These are phyloP conservation scores for Yarrowia galli DNA, from an alignment of 1,139 yeast species.

Conservation along the genomic window DNA sequence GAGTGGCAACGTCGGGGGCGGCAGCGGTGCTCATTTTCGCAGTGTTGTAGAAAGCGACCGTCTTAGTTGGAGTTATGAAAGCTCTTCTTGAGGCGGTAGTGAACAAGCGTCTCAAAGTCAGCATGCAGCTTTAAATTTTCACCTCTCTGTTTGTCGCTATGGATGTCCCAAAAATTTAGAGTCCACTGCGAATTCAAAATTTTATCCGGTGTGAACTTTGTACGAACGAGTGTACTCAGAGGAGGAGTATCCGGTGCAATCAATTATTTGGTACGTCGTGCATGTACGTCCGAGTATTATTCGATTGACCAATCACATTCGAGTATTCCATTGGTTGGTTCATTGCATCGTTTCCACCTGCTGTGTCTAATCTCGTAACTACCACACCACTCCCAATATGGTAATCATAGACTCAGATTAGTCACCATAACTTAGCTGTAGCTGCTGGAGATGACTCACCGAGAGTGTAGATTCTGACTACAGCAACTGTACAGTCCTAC, in stretches of 20 bases:
- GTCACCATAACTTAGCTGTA: too few species aligned
- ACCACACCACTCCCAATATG: neutral
- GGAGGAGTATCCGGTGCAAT: too few species aligned
- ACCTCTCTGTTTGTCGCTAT: neutral
- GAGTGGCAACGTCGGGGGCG: conserved; percentile 22
- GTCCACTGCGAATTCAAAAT: neutral
- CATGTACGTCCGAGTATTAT: too few species aligned
- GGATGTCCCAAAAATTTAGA: conserved; percentile 11
- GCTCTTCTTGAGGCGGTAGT: conserved; percentile 21
- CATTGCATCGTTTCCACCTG: too few species aligned
- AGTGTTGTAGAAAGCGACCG: neutral
- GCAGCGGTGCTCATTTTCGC: conserved; percentile 28
- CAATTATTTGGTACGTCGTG: too few species aligned
- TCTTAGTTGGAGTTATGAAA: neutral
- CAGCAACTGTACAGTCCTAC: too few species aligned
- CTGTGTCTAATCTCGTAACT: neutral
- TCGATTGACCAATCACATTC: neutral
- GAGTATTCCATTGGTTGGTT: neutral
- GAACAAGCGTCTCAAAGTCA: conserved; percentile 32
- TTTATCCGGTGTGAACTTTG: too few species aligned
- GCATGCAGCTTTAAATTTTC: conserved; percentile 37
- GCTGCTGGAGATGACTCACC: too few species aligned
- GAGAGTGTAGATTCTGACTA: too few species aligned
- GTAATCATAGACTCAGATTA: neutral
- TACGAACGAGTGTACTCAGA: too few species aligned